Evolutionary conservation across 306 rosid genomes (phyloP).

Genomic region (Styphnolobium japonicum): DNA sequence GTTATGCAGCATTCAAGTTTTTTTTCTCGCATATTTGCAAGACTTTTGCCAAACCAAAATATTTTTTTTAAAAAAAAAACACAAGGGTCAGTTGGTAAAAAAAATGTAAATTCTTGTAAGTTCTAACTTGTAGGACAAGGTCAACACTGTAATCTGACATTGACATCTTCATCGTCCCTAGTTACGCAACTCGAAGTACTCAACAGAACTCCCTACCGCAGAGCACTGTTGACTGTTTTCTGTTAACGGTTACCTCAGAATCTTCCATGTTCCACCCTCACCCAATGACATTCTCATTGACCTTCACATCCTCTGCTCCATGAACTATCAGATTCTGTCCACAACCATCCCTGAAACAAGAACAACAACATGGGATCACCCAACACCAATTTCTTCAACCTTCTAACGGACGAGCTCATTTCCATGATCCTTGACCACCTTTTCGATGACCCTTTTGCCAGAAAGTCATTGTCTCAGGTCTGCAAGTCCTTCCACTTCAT

Average conservation of each 20-base stretch:
- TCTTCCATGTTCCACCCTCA: background rate
- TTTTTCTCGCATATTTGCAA: no score
- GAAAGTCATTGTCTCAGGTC: conserved; percentile 58
- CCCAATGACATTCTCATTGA: background rate
- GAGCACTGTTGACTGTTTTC: background rate
- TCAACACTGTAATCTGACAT: background rate
- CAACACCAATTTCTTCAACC: conserved; percentile 13
- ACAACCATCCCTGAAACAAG: background rate
- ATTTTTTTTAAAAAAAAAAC: background rate
- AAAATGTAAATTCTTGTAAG: no score
- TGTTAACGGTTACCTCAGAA: conserved; percentile 24
- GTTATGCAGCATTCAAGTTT: no score
- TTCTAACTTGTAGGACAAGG: background rate
- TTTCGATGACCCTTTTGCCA: conserved; percentile 41
- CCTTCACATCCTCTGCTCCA: background rate
- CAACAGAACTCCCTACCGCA: background rate
- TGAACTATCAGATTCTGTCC: background rate
- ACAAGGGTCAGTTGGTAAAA: conserved; percentile 27
- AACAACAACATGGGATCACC: conserved; percentile 2
- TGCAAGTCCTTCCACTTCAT: conserved; percentile 53
- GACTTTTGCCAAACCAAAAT: background rate
- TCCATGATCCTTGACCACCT: conserved; percentile 54
- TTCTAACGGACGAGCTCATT: conserved; percentile 46
- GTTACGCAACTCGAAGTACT: background rate
- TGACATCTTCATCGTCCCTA: conserved; percentile 5